Base-by-base conservation (phyloP, 2,329 filamentous ascomycete species). In the Macrophomina tecta region DNA sequence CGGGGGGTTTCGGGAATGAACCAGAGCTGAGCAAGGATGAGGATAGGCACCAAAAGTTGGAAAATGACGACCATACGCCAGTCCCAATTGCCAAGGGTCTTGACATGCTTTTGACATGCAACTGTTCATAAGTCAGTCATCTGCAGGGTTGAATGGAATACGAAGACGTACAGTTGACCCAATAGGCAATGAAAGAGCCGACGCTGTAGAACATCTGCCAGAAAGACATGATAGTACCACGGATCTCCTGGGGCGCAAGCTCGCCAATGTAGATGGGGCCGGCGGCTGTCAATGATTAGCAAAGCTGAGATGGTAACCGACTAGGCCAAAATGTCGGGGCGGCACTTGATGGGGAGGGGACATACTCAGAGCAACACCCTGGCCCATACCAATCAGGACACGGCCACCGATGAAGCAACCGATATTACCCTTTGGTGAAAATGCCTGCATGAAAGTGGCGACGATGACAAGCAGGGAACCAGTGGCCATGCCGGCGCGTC, bases 41-140 rank as follows among this genome's bases (percentile, higher is more conserved):
- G 72, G 61, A 84, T 70, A 1, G 90, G 90, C 30, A 91, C 83
- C n/a, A 92, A 76, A 58, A 91, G 82, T 78, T 92, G 90, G 82
- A 91, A 91, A 69, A 92, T 87, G 69, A 91, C 86, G 14, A 91
- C 87, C 81, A 91, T 86, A 72, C 85, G 87, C 89, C 89, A 91
- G 77, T 91, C 89, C 90, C 89, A 91, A 71, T 92, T 82, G 46
- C 89, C 89, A 5, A 91, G 83, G 49, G 71, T 79, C 49, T 79
- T 71, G 51, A 81, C 80, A 76, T 90, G 79, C 72, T 87, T 82
- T 42, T 83, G 83, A 74, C 86, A 87, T 16, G 84, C 89, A 70
- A 85, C 91, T 75, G 88, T 88, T 14, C 23, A 38, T 14, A 14
- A 12, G 30, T 18, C 32, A 38, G 51, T 14, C 5, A 14, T 14